Evolutionary conservation across 305 asterid genomes (phyloP), one percentile per base, ranked within the genome.

Genomic region (Andrographis paniculata): DNA sequence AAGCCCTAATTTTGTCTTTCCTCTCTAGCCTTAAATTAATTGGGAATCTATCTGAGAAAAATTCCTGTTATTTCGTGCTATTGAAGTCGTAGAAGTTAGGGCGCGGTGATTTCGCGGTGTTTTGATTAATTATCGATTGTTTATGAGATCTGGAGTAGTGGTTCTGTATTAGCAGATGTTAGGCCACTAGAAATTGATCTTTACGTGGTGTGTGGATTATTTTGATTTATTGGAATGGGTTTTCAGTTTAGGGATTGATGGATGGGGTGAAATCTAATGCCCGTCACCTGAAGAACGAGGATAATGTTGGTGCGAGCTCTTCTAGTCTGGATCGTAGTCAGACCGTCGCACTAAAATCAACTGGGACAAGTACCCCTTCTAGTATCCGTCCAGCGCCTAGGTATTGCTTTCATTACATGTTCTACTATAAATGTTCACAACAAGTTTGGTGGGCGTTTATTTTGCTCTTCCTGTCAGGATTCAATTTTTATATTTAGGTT

Each of bases 281-380:
- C 9, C 56, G 48, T 56, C 75, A 71, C 63, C 59, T 59, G 36
- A 91, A 74, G 82, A 79, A 74, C 64, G 87, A 74, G 85, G 91
- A 84, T 63, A 66, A 72, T 10, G 89, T 76, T 66, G 84, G 75
- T 48, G 79, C 93, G 9, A 79, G 86, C 78, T 87, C 99, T 17
- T 78, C 95, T 23, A 77, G 72, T 74, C 83, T 94, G 12, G 99
- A 87, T 65, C 79, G 73, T 63, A 79, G 93, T 65, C 80, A 82
- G 58, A 65, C 75, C 54, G 48, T 61, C 56, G 71, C 64, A 16
- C 19, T 74, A 15, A 86, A 74, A 67, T 77, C 99, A 1, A 89
- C 94, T 0, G 74, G 75, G 45, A 68, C 62, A 56, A 69, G 79
- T 64, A 92, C 95, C 70, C 94, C 96, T 4, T 50, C 73, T 20